Base-by-base conservation (phyloP, 1,284 basidiomycete genomes). In the Golubevia sp. region DNA sequence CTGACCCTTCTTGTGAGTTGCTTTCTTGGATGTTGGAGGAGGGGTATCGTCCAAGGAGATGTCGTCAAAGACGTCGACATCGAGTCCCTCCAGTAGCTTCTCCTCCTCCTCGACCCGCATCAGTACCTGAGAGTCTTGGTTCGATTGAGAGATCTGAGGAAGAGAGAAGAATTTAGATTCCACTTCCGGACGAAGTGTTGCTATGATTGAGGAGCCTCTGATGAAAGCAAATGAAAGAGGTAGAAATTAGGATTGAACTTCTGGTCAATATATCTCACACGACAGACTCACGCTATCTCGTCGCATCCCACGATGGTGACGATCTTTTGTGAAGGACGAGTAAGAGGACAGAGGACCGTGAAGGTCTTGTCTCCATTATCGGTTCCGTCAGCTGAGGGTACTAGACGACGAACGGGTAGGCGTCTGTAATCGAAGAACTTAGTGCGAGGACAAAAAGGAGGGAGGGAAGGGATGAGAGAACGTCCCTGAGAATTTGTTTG, bases 261-360 rank as follows among this genome's bases (percentile, higher is more conserved):
- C 21, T 8, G n/a, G n/a, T n/a, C n/a, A n/a, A n/a, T n/a, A n/a
- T n/a, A n/a, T n/a, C n/a, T n/a, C n/a, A n/a, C n/a, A n/a, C n/a
- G n/a, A n/a, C n/a, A n/a, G n/a, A 62, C 58, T 27, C 68, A 69
- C 13, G 72, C 66, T 2, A 74, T 61, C 55, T 73, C 67, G 27
- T 73, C 70, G 58, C 73, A 70, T 7, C 62, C 63, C 0, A 70
- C 61, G 30, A 62, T 63, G 52, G 68, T 67, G 11, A 75, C 21
- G 49, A 84, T 56, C 3, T 73, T 74, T 53, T 76, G 75, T 5
- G 66, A 72, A 0, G 76, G 77, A 59, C 77, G 75, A 26, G 66
- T 62, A 15, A 84, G 73, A 1, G 64, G 38, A 26, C 76, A 71
- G 1, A 64, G 63, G 25, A 84, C 11, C 7, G 62, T 62, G 54